Conservation (phyloP, 2,329 filamentous ascomycete genomes). For the Cladophialophora chaetospira region DNA sequence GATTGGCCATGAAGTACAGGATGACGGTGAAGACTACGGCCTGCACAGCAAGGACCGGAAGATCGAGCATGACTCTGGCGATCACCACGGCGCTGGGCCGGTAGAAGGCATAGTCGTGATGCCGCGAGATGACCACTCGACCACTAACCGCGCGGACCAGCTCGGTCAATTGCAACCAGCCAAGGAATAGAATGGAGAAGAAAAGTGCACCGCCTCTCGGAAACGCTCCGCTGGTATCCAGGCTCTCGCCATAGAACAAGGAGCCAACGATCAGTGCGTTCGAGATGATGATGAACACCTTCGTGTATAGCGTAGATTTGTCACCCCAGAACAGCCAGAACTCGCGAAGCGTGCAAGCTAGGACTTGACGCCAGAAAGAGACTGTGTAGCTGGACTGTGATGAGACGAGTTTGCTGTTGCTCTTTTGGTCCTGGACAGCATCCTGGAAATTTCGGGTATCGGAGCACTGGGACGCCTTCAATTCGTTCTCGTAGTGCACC, state of each 20-base stretch:
- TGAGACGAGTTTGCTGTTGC: constrained; percentile 56
- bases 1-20: constrained; percentile 65
- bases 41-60: constrained; percentile 62
- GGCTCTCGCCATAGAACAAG: constrained; percentile 70
- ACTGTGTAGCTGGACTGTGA: constrained; percentile 74
- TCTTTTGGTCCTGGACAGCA: constrained; percentile 67
- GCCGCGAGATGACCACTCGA: constrained; percentile 67
- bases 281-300: constrained; percentile 75
- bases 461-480: constrained; percentile 59
- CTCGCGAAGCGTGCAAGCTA: constrained; percentile 64
- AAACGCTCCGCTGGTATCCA: constrained; percentile 64
- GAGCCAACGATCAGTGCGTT: constrained; percentile 76
- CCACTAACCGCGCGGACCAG: constrained; percentile 75
- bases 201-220: constrained; percentile 64
- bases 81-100: constrained; percentile 66
- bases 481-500: constrained; percentile 59
- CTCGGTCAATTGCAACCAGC: constrained; percentile 74
- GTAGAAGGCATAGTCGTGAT: constrained; percentile 70
- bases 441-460: constrained; percentile 67
- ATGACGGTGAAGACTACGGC: constrained; percentile 63
- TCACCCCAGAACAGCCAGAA: constrained; percentile 79
- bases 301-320: constrained; percentile 72
- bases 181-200: constrained; percentile 67
- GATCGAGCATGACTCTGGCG: constrained; percentile 64
- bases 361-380: constrained; percentile 70